phyloP scores from a whole-genome alignment of 371 early-diverging fungal genomes.

The Mortierella sp. region DNA sequence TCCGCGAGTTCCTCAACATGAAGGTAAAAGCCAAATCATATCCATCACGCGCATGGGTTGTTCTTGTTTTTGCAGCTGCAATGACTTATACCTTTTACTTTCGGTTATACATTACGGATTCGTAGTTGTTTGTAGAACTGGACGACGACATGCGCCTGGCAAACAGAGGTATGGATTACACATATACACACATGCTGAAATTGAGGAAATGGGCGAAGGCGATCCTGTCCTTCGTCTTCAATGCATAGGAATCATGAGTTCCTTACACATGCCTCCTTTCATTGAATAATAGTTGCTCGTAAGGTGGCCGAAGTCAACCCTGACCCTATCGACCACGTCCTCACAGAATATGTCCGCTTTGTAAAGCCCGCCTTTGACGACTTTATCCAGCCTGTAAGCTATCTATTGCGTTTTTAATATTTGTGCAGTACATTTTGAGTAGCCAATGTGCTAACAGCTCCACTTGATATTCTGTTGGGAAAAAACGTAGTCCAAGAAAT shows the following conservation, averaged over 20 bases:
- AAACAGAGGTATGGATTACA: constrained; percentile 57
- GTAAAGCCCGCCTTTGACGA: constrained; percentile 92
- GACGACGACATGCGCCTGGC: constrained; percentile 77
- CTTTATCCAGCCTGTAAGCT: constrained; percentile 80
- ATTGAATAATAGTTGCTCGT: constrained; percentile 28
- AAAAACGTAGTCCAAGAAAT: constrained; percentile 75
- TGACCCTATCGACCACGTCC: constrained; percentile 65
- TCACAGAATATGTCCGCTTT: constrained; percentile 79
- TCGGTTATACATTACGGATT: constrained; percentile 45
- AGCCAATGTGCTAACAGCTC: neutral
- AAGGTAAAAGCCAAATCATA: constrained; percentile 64
- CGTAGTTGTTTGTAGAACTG: constrained; percentile 73
- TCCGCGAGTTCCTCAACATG: constrained; percentile 90
- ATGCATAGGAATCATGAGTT: neutral
- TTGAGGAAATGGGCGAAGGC: neutral
- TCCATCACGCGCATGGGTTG: neutral
- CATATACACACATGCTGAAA: neutral
- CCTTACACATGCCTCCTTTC: neutral
- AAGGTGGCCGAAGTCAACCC: constrained; percentile 45
- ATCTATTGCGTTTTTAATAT: neutral
- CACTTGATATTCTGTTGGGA: neutral
- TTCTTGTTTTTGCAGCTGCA: constrained; percentile 53
- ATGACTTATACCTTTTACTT: constrained; percentile 55
- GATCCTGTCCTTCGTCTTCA: neutral
- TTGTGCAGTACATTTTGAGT: neutral